These are phyloP conservation scores for Hevea brasiliensis DNA, from an alignment of 345 rosid genomes.

Conservation along the genomic window DNA sequence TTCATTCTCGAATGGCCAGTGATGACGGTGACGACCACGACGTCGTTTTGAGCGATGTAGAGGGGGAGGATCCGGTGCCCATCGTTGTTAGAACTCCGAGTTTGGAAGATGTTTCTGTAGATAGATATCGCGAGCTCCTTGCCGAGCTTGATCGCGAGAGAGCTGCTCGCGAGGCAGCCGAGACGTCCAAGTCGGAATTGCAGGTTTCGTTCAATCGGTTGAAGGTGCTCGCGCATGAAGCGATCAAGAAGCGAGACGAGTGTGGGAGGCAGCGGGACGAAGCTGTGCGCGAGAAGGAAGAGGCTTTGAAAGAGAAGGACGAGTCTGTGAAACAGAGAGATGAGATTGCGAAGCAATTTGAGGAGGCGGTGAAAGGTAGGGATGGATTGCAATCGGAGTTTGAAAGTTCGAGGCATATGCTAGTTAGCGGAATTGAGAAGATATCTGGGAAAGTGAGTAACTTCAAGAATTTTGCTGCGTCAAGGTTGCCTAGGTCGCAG, in stretches of 20 bases:
- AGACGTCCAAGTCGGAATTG: constrained; percentile 69
- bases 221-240: constrained; percentile 79
- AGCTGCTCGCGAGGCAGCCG: constrained; percentile 74
- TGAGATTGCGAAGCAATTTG: constrained; percentile 54
- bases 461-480: constrained; percentile 66
- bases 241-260: constrained; percentile 83
- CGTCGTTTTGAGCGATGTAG: constrained; percentile 89
- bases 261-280: constrained; percentile 69
- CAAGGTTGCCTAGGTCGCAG: constrained; percentile 79
- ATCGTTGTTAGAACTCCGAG: constrained; percentile 40
- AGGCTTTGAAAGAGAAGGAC: constrained; percentile 46
- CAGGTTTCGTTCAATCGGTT: constrained; percentile 60
- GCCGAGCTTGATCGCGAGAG: constrained; percentile 90
- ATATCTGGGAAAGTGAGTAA: constrained; percentile 80
- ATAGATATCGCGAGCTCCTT: constrained; percentile 56
- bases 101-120: constrained; percentile 48
- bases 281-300: constrained; percentile 69
- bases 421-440: constrained; percentile 90
- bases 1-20: constrained; percentile 43
- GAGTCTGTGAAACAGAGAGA: constrained; percentile 52
- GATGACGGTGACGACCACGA: constrained; percentile 61
- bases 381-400: constrained; percentile 71
- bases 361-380: constrained; percentile 53
- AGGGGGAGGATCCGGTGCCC: constrained; percentile 61
- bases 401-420: constrained; percentile 83